A percentile compares a stretch with the other conserved stretches of the same genome.
Conservation (phyloP, 2,329 filamentous ascomycete genomes). For the Tolypocladium endophyticum region DNA sequence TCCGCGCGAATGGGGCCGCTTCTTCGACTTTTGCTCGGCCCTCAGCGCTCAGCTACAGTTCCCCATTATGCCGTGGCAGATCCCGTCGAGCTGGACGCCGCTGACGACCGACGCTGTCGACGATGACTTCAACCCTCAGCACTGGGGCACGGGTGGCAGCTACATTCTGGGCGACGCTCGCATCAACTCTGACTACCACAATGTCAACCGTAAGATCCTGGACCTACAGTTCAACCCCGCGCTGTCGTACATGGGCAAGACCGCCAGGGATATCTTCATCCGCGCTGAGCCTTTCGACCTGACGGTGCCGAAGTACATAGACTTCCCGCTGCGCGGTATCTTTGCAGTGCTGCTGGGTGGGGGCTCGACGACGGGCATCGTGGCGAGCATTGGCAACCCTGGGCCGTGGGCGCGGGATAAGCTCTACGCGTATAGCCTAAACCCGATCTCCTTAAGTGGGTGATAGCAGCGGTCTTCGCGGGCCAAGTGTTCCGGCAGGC, state of each 20-base stretch:
- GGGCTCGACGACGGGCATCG: conserved; percentile 1
- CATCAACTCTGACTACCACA: not conserved
- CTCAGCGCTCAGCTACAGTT: not conserved
- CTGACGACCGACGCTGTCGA: not conserved
- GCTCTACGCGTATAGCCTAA: not conserved
- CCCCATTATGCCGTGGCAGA: conserved; percentile 4
- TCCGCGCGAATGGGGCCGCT: conserved; percentile 1
- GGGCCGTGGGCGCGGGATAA: not conserved
- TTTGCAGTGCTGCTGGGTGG: conserved; percentile 1
- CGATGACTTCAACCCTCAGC: not conserved
- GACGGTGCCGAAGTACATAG: not conserved
- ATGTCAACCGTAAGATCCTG: not conserved
- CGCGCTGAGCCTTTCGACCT: not conserved
- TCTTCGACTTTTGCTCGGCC: conserved; percentile 1
- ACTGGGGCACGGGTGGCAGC: conserved; percentile 1
- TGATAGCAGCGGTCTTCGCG: no score
- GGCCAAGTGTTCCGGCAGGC: no score
- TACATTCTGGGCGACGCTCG: not conserved
- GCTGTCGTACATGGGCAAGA: not conserved
- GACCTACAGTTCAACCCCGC: not conserved
- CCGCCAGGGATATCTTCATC: not conserved
- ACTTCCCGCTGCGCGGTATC: not conserved
- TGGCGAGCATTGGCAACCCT: not conserved
- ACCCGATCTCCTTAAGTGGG: conserved; percentile 15
- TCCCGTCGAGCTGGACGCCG: conserved; percentile 1